phyloP scores from a whole-genome alignment of 2,329 filamentous ascomycete genomes.

The Microascus cirrosus region DNA sequence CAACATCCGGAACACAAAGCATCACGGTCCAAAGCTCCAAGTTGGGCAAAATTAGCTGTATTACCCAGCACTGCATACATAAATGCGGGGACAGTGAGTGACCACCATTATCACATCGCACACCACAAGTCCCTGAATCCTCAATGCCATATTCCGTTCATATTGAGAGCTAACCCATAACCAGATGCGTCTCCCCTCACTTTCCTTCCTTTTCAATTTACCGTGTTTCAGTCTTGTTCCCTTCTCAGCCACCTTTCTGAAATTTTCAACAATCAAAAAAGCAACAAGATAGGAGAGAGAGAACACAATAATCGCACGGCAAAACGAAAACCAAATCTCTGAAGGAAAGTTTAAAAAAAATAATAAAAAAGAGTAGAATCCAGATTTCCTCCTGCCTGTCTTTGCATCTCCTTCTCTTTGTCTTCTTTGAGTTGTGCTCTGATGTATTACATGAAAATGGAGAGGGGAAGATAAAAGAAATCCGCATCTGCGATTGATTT shows the following conservation, averaged over 20 bases:
- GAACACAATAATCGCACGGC: not conserved
- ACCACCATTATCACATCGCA: too few relatives aligned
- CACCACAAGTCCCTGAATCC: not conserved
- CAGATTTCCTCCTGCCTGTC: not conserved
- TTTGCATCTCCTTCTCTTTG: not conserved
- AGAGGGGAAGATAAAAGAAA: not conserved
- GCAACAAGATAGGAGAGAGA: not conserved
- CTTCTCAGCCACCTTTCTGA: not conserved
- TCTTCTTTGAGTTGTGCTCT: not conserved
- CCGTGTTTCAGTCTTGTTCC: not conserved
- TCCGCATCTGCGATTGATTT: not conserved
- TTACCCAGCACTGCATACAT: not conserved
- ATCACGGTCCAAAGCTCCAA: too few relatives aligned
- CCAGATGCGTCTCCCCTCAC: not conserved
- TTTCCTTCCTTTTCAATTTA: not conserved
- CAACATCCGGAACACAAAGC: too few relatives aligned
- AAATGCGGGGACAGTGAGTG: not conserved
- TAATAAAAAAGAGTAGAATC: not conserved
- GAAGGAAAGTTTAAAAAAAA: not conserved
- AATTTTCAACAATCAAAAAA: not conserved
- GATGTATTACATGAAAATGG: not conserved
- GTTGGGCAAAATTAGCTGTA: not conserved
- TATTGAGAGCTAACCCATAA: not conserved
- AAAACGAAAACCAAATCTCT: not conserved
- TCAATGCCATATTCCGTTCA: not conserved